Conservation (phyloP, 257 asterid genomes). For the Gentiana straminea region DNA sequence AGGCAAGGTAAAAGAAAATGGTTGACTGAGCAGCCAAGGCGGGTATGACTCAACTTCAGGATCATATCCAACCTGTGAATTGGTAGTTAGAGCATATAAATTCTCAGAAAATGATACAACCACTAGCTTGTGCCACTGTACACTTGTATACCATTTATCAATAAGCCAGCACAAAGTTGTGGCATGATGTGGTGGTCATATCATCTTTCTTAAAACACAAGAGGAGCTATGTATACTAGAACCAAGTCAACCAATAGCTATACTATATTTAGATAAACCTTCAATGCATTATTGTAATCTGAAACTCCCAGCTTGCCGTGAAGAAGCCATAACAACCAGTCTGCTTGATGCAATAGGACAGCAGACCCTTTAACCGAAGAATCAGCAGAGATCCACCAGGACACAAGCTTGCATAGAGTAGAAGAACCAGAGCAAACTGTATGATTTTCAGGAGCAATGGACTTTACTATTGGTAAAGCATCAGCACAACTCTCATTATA, state of each 20-base stretch:
- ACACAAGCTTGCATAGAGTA: slow-evolving; percentile 76
- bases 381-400: slow-evolving; percentile 69
- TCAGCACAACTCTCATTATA: slow-evolving; percentile 71
- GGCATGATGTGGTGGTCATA: too few relatives aligned
- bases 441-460: slow-evolving; percentile 74
- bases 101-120: too few relatives aligned
- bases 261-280: slow-evolving; percentile 27
- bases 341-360: slow-evolving; percentile 79
- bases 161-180: neutral
- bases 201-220: too few relatives aligned
- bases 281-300: slow-evolving; percentile 87
- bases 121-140: neutral
- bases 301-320: slow-evolving; percentile 84
- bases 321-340: slow-evolving; percentile 85
- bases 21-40: slow-evolving; percentile 65
- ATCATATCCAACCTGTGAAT: slow-evolving; percentile 74
- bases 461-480: slow-evolving; percentile 62
- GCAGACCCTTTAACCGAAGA: slow-evolving; percentile 38
- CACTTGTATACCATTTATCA: neutral
- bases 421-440: slow-evolving; percentile 89
- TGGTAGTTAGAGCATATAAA: neutral
- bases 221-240: too few relatives aligned
- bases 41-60: slow-evolving; percentile 79
- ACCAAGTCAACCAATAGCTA: too few relatives aligned
- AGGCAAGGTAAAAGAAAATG: slow-evolving; percentile 56